phyloP scores from a whole-genome alignment of 2,329 filamentous ascomycete species.

The Apiospora marii region DNA sequence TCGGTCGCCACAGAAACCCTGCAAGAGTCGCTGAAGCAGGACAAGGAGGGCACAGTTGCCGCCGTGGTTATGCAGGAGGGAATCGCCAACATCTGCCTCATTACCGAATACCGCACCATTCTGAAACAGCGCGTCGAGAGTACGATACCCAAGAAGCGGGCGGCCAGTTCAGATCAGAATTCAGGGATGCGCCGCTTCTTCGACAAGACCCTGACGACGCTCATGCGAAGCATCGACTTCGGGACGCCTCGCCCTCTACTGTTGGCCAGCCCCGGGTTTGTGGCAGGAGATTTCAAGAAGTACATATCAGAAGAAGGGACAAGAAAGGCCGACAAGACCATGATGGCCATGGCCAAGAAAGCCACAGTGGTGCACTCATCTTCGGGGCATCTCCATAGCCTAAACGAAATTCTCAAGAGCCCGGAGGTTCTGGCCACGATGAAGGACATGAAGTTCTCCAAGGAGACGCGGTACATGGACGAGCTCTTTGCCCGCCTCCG shows the following conservation, averaged over 20 bases:
- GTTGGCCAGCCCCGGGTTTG: slow-evolving; percentile 88
- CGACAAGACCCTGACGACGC: slow-evolving; percentile 75
- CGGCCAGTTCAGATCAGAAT: slow-evolving; percentile 69
- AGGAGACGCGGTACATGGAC: slow-evolving; percentile 86
- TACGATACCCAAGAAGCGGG: slow-evolving; percentile 72
- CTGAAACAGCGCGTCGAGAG: slow-evolving; percentile 75
- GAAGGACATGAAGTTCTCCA: slow-evolving; percentile 86
- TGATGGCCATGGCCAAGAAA: slow-evolving; percentile 68
- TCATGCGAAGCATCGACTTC: slow-evolving; percentile 82
- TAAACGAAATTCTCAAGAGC: slow-evolving; percentile 87
- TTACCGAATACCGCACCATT: slow-evolving; percentile 81
- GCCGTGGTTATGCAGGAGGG: slow-evolving; percentile 96
- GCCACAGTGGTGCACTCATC: slow-evolving; percentile 82
- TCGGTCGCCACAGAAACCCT: slow-evolving; percentile 83
- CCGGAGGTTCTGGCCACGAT: slow-evolving; percentile 80
- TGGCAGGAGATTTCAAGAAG: slow-evolving; percentile 80
- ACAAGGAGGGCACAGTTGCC: slow-evolving; percentile 82
- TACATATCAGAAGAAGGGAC: slow-evolving; percentile 71
- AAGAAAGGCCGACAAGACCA: slow-evolving; percentile 70
- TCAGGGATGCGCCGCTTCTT: slow-evolving; percentile 82
- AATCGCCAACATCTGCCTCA: slow-evolving; percentile 81
- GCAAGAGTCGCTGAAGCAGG: slow-evolving; percentile 78
- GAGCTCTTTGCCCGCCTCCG: slow-evolving; percentile 80
- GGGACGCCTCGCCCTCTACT: slow-evolving; percentile 74
- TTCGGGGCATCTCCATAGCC: slow-evolving; percentile 84